Percentiles rank a stretch among this genome's conserved stretches.
Conservation (phyloP, 1,139 yeast species). For the Geotrichum aggregatum region DNA sequence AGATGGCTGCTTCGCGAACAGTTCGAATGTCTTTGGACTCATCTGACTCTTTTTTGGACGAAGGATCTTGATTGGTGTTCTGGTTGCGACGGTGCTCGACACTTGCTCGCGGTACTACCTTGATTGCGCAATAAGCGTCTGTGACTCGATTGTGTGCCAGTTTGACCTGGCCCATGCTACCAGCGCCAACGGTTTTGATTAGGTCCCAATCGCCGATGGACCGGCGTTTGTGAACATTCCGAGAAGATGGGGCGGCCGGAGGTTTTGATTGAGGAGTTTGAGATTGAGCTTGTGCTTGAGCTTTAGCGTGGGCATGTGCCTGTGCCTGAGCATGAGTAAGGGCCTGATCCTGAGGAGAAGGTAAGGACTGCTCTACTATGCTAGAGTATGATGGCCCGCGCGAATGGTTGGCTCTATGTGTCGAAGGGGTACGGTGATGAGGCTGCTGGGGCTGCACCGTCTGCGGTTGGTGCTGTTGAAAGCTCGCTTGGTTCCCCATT, state of each 20-base stretch:
- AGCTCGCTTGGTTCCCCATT: not conserved
- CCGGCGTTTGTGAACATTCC: conserved; percentile 49
- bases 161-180: conserved; percentile 98
- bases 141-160: conserved; percentile 82
- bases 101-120: conserved; percentile 59
- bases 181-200: conserved; percentile 92
- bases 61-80: conserved; percentile 45
- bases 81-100: conserved; percentile 44
- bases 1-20: conserved; percentile 90
- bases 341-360: not conserved
- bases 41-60: conserved; percentile 76
- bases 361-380: not conserved
- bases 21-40: conserved; percentile 89
- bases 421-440: not conserved
- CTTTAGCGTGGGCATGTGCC: conserved; percentile 6
- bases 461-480: not conserved
- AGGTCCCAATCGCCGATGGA: conserved; percentile 97
- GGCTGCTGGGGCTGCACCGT: not conserved
- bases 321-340: conserved; percentile 9
- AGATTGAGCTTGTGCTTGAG: conserved; percentile 8
- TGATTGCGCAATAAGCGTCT: conserved; percentile 69
- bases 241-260: conserved; percentile 4
- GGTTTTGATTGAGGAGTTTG: conserved; percentile 13
- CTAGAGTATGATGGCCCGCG: conserved; percentile 7
- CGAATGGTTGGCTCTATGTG: not conserved